A percentile compares a stretch with the other conserved stretches of the same genome.
These are phyloP conservation scores for Aegilops tauschii DNA, from an alignment of 176 grass and related monocot genomes.

Conservation along the genomic window DNA sequence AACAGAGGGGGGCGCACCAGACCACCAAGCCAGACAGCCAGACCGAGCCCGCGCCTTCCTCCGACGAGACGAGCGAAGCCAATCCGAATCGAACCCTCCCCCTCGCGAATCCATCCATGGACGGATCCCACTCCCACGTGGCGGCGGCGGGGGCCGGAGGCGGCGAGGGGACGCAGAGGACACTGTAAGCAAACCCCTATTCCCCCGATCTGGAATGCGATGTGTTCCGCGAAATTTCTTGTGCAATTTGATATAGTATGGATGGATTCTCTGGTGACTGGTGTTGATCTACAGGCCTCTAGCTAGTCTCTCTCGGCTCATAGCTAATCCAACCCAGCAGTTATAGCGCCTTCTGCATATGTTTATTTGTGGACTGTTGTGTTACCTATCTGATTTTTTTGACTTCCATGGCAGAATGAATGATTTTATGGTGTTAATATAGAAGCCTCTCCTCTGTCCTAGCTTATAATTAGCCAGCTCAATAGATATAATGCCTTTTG, in stretches of 20 bases:
- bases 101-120: neutral
- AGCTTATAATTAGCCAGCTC: neutral
- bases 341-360: too few species aligned
- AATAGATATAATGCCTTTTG: neutral
- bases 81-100: neutral
- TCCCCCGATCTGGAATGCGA: neutral
- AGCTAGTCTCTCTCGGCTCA: too few species aligned
- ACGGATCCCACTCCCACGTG: neutral
- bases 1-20: neutral
- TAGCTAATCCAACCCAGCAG: too few species aligned
- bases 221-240: neutral
- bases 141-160: neutral
- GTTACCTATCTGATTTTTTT: neutral
- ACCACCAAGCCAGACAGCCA: neutral
- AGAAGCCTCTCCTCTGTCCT: neutral
- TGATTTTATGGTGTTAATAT: neutral
- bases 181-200: slow-evolving; percentile 24
- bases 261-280: neutral
- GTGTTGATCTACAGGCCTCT: too few species aligned
- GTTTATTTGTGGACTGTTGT: neutral
- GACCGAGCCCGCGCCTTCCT: neutral
- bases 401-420: neutral
- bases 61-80: neutral
- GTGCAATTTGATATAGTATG: too few species aligned
- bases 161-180: slow-evolving; percentile 35